phyloP scores from a whole-genome alignment of 169 alveolate genomes.

The Eimeria tenella region DNA sequence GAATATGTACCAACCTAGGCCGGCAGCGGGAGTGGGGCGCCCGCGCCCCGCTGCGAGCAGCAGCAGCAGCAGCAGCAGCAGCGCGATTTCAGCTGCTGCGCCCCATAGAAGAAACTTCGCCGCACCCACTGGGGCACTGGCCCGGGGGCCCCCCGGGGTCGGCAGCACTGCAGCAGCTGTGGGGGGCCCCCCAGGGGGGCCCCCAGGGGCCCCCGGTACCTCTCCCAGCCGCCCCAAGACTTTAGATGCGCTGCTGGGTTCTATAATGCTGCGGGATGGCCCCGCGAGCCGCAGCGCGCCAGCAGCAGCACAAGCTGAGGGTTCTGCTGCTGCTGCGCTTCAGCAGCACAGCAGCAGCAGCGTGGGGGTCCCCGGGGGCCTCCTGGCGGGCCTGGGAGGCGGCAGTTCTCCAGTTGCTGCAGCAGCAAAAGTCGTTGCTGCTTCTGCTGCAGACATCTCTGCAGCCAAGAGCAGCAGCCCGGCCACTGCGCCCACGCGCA shows the following conservation, averaged over 20 bases:
- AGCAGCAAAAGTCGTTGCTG: constrained; percentile 66
- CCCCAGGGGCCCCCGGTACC: constrained; percentile 1
- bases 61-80: constrained; percentile 62
- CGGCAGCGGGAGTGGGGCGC: constrained; percentile 74
- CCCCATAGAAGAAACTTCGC: constrained; percentile 32
- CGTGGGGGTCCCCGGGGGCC: constrained; percentile 21
- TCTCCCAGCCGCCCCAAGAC: constrained; percentile 42
- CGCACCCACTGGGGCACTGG: not conserved
- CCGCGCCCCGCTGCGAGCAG: constrained; percentile 62
- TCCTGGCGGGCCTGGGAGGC: constrained; percentile 57
- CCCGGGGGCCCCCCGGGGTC: constrained; percentile 17
- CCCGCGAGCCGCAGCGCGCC: constrained; percentile 61
- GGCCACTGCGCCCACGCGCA: constrained; percentile 41
- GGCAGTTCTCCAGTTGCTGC: constrained; percentile 68
- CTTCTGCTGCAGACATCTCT: constrained; percentile 48
- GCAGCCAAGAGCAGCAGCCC: constrained; percentile 64
- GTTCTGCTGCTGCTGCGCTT: constrained; percentile 46
- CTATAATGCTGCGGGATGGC: constrained; percentile 52
- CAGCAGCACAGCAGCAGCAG: constrained; percentile 42
- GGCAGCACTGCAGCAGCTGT: not conserved
- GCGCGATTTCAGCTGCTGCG: constrained; percentile 20
- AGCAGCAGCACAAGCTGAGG: constrained; percentile 46
- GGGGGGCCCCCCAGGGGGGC: constrained; percentile 39
- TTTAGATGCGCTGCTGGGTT: constrained; percentile 28
- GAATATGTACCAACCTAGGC: constrained; percentile 71